Percentiles rank a stretch among this genome's conserved stretches.
Conservation (phyloP, 208 protist genomes). For the Strigomonas culicis region DNA sequence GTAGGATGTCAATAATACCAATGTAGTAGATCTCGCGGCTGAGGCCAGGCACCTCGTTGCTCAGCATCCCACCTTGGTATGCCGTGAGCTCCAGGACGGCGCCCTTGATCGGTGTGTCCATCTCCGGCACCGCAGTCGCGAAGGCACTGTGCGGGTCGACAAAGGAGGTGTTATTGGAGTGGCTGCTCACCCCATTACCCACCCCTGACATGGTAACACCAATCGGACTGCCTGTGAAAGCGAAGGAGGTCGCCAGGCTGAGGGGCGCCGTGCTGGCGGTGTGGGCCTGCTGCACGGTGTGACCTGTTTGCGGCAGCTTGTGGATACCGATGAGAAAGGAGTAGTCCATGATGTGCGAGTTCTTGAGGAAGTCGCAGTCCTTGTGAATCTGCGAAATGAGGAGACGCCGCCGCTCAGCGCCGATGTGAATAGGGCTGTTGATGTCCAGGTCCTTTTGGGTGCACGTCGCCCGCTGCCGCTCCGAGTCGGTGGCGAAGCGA, state of each 20-base stretch:
- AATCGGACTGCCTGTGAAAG: neutral
- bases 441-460: constrained; percentile 93
- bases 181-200: neutral
- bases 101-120: neutral
- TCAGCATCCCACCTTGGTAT: constrained; percentile 80
- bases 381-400: constrained; percentile 86
- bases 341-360: constrained; percentile 92
- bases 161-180: constrained; percentile 5
- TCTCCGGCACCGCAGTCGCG: neutral
- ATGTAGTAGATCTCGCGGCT: constrained; percentile 88
- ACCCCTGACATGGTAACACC: neutral
- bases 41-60: constrained; percentile 50
- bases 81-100: constrained; percentile 54
- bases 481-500: constrained; percentile 71
- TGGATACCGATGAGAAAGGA: constrained; percentile 92
- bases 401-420: constrained; percentile 40
- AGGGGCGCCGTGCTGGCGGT: constrained; percentile 3
- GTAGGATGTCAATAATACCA: constrained; percentile 94
- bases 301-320: constrained; percentile 26
- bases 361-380: constrained; percentile 87
- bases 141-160: too few species aligned
- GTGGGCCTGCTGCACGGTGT: constrained; percentile 5
- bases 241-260: constrained; percentile 5
- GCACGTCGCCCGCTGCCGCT: constrained; percentile 78
- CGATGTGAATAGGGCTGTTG: constrained; percentile 74